Evolutionary conservation across 2,329 filamentous ascomycete species (phyloP).

Genomic region (Zymoseptoria crescenta): DNA sequence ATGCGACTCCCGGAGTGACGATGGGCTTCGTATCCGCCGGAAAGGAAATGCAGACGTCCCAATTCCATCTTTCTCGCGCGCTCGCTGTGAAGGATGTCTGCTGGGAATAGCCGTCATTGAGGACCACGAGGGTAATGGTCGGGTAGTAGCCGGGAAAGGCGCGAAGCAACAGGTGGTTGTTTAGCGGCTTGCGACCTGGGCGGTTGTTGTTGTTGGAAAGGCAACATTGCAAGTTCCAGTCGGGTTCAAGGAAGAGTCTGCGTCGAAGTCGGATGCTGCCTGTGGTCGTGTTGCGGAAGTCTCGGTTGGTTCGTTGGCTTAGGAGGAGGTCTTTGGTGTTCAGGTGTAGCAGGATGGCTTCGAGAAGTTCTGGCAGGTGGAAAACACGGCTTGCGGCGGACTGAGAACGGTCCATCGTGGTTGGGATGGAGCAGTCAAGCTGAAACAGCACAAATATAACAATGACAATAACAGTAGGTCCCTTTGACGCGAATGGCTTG

Average conservation of each 20-base stretch:
- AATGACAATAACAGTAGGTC: no score
- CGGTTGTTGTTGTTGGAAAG: conserved; percentile 15
- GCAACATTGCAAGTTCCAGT: conserved; percentile 24
- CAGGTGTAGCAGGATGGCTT: conserved; percentile 30
- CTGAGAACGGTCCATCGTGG: background rate
- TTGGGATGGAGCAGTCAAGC: background rate
- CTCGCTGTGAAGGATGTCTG: background rate
- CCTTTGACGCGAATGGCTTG: no score
- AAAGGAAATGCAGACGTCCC: conserved; percentile 29
- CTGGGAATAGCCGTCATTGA: conserved; percentile 14
- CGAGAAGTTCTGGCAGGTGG: conserved; percentile 33
- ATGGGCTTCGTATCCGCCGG: conserved; percentile 18
- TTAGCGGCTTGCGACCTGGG: conserved; percentile 26
- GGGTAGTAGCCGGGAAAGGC: conserved; percentile 29
- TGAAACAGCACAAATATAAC: background rate
- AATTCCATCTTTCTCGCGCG: conserved; percentile 24
- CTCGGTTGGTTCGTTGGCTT: conserved; percentile 24
- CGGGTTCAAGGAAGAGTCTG: conserved; percentile 30
- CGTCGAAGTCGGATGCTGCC: conserved; percentile 25
- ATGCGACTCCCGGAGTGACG: conserved; percentile 15
- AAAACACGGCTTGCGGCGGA: conserved; percentile 20
- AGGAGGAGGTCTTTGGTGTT: conserved; percentile 27
- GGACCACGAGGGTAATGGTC: conserved; percentile 27
- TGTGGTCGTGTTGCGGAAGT: conserved; percentile 23
- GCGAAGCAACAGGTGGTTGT: conserved; percentile 29